These are phyloP conservation scores for Rhizopogon sp. DNA, from an alignment of 768 basidiomycete genomes.

Conservation along the genomic window DNA sequence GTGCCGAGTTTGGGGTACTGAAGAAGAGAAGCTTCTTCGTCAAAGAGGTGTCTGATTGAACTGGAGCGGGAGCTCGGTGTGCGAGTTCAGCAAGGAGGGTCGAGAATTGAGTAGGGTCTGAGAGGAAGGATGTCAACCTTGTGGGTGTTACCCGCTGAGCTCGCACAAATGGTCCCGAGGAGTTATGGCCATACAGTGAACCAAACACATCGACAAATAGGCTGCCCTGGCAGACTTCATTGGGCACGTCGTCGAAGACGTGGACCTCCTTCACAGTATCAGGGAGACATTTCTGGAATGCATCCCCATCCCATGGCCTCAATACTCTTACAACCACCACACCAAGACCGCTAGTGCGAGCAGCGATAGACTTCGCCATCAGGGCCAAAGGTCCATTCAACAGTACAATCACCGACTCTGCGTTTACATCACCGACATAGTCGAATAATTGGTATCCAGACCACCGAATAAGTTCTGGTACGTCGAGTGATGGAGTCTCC, in stretches of 20 bases:
- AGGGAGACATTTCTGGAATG: conserved; percentile 60
- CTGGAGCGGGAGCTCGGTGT: conserved; percentile 21
- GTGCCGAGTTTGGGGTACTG: conserved; percentile 39
- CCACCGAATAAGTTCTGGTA: conserved; percentile 46
- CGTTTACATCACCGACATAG: conserved; percentile 61
- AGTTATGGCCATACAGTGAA: conserved; percentile 40
- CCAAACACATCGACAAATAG: conserved; percentile 73
- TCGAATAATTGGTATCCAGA: conserved; percentile 75
- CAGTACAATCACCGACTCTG: conserved; percentile 62
- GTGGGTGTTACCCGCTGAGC: conserved; percentile 56
- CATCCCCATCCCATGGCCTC: conserved; percentile 73
- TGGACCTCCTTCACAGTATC: conserved; percentile 52
- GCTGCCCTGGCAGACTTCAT: conserved; percentile 52
- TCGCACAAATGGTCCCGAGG: conserved; percentile 37
- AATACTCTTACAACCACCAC: conserved; percentile 73
- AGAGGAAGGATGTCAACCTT: conserved; percentile 48
- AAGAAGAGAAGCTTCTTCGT: conserved; percentile 52
- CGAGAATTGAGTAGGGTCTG: conserved; percentile 37
- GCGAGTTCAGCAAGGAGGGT: conserved; percentile 31
- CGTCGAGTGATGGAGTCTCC: conserved; percentile 20
- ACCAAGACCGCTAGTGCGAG: conserved; percentile 46
- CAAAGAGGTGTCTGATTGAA: conserved; percentile 19
- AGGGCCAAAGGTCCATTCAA: conserved; percentile 77
- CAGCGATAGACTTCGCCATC: conserved; percentile 47
- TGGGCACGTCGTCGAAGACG: conserved; percentile 77